A percentile compares a stretch with the other conserved stretches of the same genome.
phyloP scores from a whole-genome alignment of 148 eudicot species.

The Nyssa sinensis region DNA sequence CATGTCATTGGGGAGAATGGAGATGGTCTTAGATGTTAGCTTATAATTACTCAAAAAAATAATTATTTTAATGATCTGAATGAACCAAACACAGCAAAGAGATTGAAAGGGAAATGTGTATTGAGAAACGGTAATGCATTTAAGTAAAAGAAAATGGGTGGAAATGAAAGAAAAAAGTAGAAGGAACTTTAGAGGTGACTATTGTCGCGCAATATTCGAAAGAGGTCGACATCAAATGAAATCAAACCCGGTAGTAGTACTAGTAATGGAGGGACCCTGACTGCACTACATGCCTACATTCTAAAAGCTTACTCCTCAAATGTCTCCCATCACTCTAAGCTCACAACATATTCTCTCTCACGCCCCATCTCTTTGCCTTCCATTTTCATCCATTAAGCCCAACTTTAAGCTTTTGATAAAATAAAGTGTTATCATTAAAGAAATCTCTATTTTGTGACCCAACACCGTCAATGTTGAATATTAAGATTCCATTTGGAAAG shows the following conservation, averaged over 20 bases:
- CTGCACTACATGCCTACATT: background rate
- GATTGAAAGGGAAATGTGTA: background rate
- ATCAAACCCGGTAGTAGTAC: too few species aligned
- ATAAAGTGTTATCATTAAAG: background rate
- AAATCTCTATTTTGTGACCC: background rate
- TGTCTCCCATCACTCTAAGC: background rate
- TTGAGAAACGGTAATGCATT: background rate
- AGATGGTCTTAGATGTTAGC: too few species aligned
- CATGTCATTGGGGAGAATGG: too few species aligned
- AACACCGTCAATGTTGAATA: too few species aligned
- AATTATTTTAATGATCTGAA: too few species aligned
- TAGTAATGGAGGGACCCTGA: background rate
- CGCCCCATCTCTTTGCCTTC: background rate
- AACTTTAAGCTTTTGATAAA: background rate
- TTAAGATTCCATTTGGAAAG: too few species aligned
- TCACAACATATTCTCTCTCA: background rate
- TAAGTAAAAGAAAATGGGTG: background rate
- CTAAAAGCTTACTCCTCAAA: background rate
- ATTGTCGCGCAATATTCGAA: constrained; percentile 1
- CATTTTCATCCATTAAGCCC: background rate
- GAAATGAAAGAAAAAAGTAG: background rate
- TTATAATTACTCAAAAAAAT: too few species aligned
- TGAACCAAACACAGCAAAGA: too few species aligned
- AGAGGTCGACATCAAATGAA: background rate
- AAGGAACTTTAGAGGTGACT: background rate